Conservation (phyloP, 768 basidiomycete species). For the Aureoboletus auriporus region DNA sequence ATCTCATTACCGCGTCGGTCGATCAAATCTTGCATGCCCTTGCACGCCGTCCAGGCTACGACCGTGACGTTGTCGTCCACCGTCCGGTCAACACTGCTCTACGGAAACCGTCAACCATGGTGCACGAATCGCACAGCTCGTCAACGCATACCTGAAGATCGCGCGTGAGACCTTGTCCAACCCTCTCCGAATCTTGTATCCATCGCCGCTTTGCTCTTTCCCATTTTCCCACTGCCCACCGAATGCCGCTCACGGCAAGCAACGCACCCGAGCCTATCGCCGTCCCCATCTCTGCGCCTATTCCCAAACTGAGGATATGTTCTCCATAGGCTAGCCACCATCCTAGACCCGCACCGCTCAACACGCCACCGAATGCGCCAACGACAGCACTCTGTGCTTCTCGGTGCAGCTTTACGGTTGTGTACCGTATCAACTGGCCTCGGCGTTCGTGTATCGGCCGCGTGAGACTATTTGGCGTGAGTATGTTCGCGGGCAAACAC, state of each 20-base stretch:
- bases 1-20: constrained; percentile 43
- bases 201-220: constrained; percentile 63
- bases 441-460: constrained; percentile 49
- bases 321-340: constrained; percentile 50
- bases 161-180: constrained; percentile 58
- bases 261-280: constrained; percentile 59
- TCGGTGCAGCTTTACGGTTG: constrained; percentile 59
- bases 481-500: constrained; percentile 40
- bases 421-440: constrained; percentile 48
- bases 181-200: constrained; percentile 63
- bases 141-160: constrained; percentile 52
- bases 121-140: neutral
- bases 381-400: constrained; percentile 57
- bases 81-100: constrained; percentile 46
- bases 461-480: constrained; percentile 46
- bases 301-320: constrained; percentile 32
- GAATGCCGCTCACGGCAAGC: constrained; percentile 42
- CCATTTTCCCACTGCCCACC: constrained; percentile 67
- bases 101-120: constrained; percentile 2
- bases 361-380: constrained; percentile 44
- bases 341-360: constrained; percentile 47
- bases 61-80: constrained; percentile 51
- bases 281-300: constrained; percentile 49
- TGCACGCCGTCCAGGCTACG: constrained; percentile 48
- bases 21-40: constrained; percentile 40